Evolutionary conservation across 2,329 filamentous ascomycete genomes (phyloP), one percentile per base, ranked within the genome.

Genomic region (Hortaea sp.): DNA sequence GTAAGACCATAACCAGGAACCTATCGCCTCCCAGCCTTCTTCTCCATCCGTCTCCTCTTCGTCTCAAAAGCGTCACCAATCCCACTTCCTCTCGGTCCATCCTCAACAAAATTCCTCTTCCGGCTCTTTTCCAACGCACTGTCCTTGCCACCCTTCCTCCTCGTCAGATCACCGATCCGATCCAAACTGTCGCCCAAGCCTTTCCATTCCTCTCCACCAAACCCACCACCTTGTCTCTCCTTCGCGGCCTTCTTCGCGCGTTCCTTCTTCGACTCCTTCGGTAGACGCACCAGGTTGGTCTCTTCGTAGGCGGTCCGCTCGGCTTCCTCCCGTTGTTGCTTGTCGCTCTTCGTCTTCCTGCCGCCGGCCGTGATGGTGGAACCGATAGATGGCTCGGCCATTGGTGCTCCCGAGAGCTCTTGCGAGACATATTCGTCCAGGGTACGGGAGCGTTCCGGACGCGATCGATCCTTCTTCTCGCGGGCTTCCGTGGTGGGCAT

Each of bases 171-270:
- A 57, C 88, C 84, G 66, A 95, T 95, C 39, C 90, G 77, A 67
- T 95, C 87, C 43, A 89, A 78, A 6, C 88, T 88, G 63, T 89
- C 83, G 47, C 86, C 87, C 39, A 98, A 71, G 28, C 84, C 82
- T 53, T 83, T 79, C 87, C 88, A 97, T 63, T 97, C 92, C 68
- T 97, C 92, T 43, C 92, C 92, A 51, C 90, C 90, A 68, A 85
- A 95, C 66, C 74, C 81, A 68, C 58, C 70, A 35, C 32, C 32
- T 63, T 72, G 67, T 47, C 59, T 58, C 31, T 65, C 62, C 32
- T 65, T 63, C 39, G 63, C 66, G 3, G 64, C 70, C 62, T 77
- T 80, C 70, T 85, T 83, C 41, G 79, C 76, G 28, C 43, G 46
- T 5, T 95, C 88, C 70, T 94, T 95, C 75, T 95, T 97, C 69